These are phyloP conservation scores for Forsythia viridissima DNA, from an alignment of 257 asterid genomes.

Conservation along the genomic window DNA sequence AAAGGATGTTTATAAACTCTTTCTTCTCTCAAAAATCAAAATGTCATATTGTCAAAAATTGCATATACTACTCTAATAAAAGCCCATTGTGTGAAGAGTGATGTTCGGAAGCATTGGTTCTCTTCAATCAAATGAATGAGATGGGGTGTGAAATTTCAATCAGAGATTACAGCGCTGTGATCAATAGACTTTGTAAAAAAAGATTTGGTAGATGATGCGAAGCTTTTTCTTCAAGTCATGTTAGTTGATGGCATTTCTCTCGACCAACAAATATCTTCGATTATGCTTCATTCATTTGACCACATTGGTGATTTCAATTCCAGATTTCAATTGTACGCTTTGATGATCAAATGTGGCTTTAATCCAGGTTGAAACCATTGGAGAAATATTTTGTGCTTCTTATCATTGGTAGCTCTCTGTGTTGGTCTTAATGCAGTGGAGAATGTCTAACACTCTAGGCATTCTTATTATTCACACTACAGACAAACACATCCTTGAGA, in stretches of 20 bases:
- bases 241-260: constrained; percentile 38
- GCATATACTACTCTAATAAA: constrained; percentile 70
- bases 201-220: constrained; percentile 42
- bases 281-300: constrained; percentile 39
- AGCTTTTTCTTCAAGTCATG: constrained; percentile 54
- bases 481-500: too few relatives aligned
- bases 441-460: too few relatives aligned
- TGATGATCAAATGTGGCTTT: too few relatives aligned
- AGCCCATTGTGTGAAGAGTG: constrained; percentile 81
- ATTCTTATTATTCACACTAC: too few relatives aligned
- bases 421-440: too few relatives aligned
- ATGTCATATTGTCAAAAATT: constrained; percentile 52
- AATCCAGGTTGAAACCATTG: constrained; percentile 26
- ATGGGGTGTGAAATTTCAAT: constrained; percentile 60
- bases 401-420: neutral
- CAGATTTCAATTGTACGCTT: constrained; percentile 38
- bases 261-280: constrained; percentile 47
- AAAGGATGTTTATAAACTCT: constrained; percentile 51
- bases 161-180: constrained; percentile 75
- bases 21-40: constrained; percentile 38
- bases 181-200: constrained; percentile 78
- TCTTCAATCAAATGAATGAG: constrained; percentile 60
- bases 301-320: constrained; percentile 35
- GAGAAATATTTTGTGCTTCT: neutral
- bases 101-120: constrained; percentile 48